Evolutionary conservation across 176 grass and related monocot species (phyloP), one percentile per base, ranked within the genome.

Genomic region (Triticum monococcum): DNA sequence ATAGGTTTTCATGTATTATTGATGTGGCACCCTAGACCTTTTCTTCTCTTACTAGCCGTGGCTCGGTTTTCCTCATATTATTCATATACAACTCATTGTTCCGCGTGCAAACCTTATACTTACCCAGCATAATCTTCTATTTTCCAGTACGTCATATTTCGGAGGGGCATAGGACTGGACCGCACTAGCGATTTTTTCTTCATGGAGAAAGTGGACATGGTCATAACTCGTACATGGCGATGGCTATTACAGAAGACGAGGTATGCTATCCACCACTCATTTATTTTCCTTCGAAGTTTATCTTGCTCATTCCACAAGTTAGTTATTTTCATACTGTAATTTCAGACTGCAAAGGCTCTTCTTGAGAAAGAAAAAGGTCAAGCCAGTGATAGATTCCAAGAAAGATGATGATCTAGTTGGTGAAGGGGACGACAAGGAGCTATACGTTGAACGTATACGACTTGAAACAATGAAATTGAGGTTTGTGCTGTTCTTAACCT

Each of bases 181-280:
- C 59, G 83, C 66, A 99, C 97, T 62, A 99, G 84, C 68, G 89
- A 99, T 85, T 94, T 92, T 88, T 99, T 99, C 88, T 78, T 93
- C 68, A 96, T 99, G 97, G 94, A 90, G 75, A 99, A 99, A 85
- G 81, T 99, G 84, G 92, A 99, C 46, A 84, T 90, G 88, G 92
- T 99, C 79, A 99, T 99, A 85, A 84, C 85, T 73, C 94, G 85
- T 60, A 73, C 90, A 61, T 99, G 97, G 97, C 77, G 62, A 78
- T 90, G 89, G 90, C 90, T 98, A 31, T 84, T 96, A 77, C 40
- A 91, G 81, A 99, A 99, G 54, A 96, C 92, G 0, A 94, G 94
- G 97, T 96, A 83, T 62, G n/a, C 56, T 86, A 81, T 79, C 66
- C 77, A 65, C 46, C 23, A 57, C 52, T 81, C 4, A 85, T 66